Conservation (phyloP, 2,329 filamentous ascomycete genomes). For the Ciborinia camelliae region DNA sequence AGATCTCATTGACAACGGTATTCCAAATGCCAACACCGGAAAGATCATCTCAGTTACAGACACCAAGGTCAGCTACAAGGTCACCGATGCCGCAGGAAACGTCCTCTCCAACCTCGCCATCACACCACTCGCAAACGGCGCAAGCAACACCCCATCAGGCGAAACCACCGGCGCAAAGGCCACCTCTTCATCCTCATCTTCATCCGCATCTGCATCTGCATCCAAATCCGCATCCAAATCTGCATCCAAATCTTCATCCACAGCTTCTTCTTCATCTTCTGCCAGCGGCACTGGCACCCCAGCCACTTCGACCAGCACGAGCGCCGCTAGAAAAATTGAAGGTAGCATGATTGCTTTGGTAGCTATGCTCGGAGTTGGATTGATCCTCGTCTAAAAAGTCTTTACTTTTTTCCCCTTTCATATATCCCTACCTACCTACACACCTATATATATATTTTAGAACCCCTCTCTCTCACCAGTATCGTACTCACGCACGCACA, state of each 20-base stretch:
- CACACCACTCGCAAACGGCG: constrained; percentile 47
- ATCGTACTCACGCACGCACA: neutral
- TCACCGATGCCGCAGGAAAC: constrained; percentile 54
- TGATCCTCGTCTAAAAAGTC: neutral
- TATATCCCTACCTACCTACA: too few relatives aligned
- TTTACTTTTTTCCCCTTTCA: too few relatives aligned
- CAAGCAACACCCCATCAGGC: constrained; percentile 50
- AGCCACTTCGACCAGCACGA: constrained; percentile 6
- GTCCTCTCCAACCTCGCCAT: constrained; percentile 63
- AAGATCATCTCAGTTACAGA: constrained; percentile 58
- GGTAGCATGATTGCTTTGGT: constrained; percentile 16
- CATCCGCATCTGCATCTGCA: neutral
- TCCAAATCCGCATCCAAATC: neutral
- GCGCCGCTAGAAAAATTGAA: constrained; percentile 11
- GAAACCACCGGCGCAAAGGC: constrained; percentile 15
- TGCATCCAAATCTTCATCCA: neutral
- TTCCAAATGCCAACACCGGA: constrained; percentile 60
- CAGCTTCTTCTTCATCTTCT: constrained; percentile 26
- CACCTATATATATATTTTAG: too few relatives aligned
- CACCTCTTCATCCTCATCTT: neutral
- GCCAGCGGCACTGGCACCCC: constrained; percentile 38
- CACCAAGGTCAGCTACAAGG: constrained; percentile 52
- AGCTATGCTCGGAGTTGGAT: constrained; percentile 8
- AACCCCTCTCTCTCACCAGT: constrained; percentile 4
- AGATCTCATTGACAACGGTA: constrained; percentile 72